Conservation (phyloP, 257 asterid genomes). For the Leptodermis oblonga region DNA sequence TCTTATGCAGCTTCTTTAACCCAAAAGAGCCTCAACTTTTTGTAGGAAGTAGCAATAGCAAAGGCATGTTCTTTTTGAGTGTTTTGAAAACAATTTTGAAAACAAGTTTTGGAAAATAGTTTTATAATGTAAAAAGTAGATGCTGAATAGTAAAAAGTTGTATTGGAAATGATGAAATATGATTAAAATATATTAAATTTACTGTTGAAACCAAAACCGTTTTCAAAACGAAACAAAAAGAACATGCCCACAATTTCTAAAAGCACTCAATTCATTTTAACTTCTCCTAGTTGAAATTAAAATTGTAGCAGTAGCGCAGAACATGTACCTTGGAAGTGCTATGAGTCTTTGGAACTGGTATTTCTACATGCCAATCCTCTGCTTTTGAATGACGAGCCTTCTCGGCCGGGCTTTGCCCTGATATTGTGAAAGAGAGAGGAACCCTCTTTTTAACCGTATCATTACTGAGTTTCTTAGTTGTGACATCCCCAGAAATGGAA, state of each 20-base stretch:
- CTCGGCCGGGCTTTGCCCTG: conserved; percentile 45
- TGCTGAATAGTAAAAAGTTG: too few species aligned
- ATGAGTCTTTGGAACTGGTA: conserved; percentile 62
- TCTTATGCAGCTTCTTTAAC: conserved; percentile 5
- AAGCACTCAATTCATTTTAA: too few species aligned
- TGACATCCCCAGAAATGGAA: conserved; percentile 45
- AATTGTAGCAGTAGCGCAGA: too few species aligned
- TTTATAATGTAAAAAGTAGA: too few species aligned
- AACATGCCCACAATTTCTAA: too few species aligned
- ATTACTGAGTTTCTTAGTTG: conserved; percentile 36
- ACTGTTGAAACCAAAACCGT: too few species aligned
- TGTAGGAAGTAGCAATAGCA: background rate
- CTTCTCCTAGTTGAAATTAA: too few species aligned
- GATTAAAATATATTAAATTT: too few species aligned
- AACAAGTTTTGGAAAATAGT: too few species aligned
- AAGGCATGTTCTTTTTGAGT: conserved; percentile 52
- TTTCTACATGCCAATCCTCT: conserved; percentile 74
- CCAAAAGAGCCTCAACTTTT: background rate
- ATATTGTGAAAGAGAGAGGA: conserved; percentile 56
- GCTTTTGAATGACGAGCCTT: conserved; percentile 54
- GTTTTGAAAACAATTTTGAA: too few species aligned
- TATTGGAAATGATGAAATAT: too few species aligned
- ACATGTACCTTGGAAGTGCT: conserved; percentile 32
- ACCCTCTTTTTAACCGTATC: conserved; percentile 45
- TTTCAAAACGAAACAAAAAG: too few species aligned